Conservation (phyloP, 495 filamentous ascomycete genomes). For the Rhizodiscina lignyota region DNA sequence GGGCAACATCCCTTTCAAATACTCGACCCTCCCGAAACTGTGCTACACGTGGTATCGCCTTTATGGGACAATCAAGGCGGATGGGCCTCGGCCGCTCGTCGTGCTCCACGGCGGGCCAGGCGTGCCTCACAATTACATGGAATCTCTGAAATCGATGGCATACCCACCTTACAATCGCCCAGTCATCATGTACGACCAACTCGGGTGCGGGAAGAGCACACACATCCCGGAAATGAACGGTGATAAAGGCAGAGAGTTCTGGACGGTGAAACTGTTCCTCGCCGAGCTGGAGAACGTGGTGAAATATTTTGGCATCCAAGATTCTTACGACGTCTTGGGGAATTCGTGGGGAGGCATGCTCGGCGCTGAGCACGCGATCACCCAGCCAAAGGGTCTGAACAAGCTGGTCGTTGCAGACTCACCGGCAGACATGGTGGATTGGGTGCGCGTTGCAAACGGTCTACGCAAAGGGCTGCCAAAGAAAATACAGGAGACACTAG, state of each 20-base stretch:
- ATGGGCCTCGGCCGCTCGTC: too few relatives aligned
- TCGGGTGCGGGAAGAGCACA: constrained; percentile 31
- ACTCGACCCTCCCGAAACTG: too few relatives aligned
- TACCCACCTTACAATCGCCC: too few relatives aligned
- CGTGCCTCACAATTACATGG: too few relatives aligned
- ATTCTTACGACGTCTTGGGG: constrained; percentile 27
- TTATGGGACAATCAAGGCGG: too few relatives aligned
- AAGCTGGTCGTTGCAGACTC: constrained; percentile 26
- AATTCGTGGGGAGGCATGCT: constrained; percentile 38
- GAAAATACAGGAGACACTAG: constrained; percentile 24
- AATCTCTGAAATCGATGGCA: too few relatives aligned
- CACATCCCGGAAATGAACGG: constrained; percentile 25
- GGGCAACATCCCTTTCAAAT: too few relatives aligned
- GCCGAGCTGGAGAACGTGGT: constrained; percentile 33
- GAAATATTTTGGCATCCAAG: constrained; percentile 19
- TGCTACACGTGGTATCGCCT: too few relatives aligned
- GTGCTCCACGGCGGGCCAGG: too few relatives aligned
- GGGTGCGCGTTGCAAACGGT: constrained; percentile 13
- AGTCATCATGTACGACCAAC: constrained; percentile 37
- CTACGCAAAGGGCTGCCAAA: constrained; percentile 23
- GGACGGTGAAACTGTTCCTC: constrained; percentile 29
- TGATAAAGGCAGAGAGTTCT: constrained; percentile 29
- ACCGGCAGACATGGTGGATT: constrained; percentile 20
- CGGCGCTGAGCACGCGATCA: constrained; percentile 20
- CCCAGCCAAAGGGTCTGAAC: constrained; percentile 21